phyloP scores from a whole-genome alignment of 768 basidiomycete genomes.

The Dioszegia crocea region DNA sequence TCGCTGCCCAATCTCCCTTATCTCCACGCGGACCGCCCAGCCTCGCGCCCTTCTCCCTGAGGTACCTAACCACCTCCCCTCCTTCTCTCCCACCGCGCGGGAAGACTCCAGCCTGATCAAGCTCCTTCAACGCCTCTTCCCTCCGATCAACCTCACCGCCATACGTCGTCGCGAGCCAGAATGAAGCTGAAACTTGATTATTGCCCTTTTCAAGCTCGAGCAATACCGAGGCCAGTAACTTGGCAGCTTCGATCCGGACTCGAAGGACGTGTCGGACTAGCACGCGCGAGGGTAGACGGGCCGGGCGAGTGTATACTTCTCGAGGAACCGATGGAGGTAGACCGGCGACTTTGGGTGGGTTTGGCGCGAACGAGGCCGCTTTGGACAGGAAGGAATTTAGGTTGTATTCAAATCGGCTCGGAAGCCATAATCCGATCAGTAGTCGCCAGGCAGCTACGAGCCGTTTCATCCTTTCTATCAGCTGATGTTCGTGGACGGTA shows the following conservation, averaged over 20 bases:
- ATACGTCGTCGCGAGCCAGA: conserved; percentile 44
- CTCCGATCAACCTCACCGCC: conserved; percentile 30
- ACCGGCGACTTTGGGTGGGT: conserved; percentile 37
- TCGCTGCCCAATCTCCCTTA: conserved; percentile 59
- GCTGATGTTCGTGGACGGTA: background rate
- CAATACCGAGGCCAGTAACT: conserved; percentile 69
- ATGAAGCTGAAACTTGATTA: conserved; percentile 51
- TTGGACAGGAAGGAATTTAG: conserved; percentile 57
- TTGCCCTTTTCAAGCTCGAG: conserved; percentile 55
- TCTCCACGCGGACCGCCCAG: conserved; percentile 55
- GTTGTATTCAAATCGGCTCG: conserved; percentile 75
- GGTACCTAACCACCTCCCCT: conserved; percentile 67
- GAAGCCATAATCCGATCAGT: conserved; percentile 91
- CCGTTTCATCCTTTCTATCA: conserved; percentile 65
- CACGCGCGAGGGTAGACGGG: conserved; percentile 66
- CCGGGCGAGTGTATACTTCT: conserved; percentile 26
- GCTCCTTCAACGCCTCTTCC: conserved; percentile 38
- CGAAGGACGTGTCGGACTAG: conserved; percentile 85
- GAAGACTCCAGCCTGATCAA: conserved; percentile 29
- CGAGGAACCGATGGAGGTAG: conserved; percentile 23
- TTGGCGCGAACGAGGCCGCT: conserved; percentile 23
- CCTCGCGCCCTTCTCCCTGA: conserved; percentile 68
- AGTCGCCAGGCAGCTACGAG: conserved; percentile 91
- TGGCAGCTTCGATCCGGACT: conserved; percentile 75
- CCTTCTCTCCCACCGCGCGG: conserved; percentile 55